phyloP scores from a whole-genome alignment of 176 grass and related monocot species.

The Aegilops umbellulata region DNA sequence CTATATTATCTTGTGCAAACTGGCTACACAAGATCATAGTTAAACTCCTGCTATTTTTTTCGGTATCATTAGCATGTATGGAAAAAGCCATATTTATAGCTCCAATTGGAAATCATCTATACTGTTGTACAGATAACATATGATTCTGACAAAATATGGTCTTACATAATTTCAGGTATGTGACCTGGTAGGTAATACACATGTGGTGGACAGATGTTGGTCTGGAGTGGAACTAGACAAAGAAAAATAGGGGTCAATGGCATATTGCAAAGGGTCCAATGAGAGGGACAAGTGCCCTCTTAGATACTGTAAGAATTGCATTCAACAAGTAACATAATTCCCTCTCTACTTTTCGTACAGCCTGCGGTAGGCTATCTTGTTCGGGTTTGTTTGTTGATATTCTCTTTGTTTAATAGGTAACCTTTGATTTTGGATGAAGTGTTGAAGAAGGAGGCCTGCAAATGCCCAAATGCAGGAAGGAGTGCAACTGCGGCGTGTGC shows the following conservation, averaged over 20 bases:
- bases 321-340: slow-evolving; percentile 56
- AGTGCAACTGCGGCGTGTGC: slow-evolving; percentile 74
- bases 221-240: too few relatives aligned
- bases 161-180: too few relatives aligned
- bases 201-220: too few relatives aligned
- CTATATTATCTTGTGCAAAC: neutral
- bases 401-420: slow-evolving; percentile 41
- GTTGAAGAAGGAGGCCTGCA: slow-evolving; percentile 23
- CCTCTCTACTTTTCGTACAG: neutral
- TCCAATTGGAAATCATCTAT: neutral
- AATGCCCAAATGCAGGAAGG: slow-evolving; percentile 59
- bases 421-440: slow-evolving; percentile 50
- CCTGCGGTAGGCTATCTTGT: neutral
- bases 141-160: too few relatives aligned
- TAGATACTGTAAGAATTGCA: slow-evolving; percentile 62
- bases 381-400: neutral
- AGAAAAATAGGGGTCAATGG: slow-evolving; percentile 56
- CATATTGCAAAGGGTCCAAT: slow-evolving; percentile 49
- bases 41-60: neutral
- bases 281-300: slow-evolving; percentile 49
- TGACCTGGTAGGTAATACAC: too few relatives aligned
- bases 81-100: neutral
- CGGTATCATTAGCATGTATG: neutral
- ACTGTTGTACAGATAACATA: neutral
- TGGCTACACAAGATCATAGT: neutral